Evolutionary conservation across 2,329 filamentous ascomycete species (phyloP), one percentile per base, ranked within the genome.

Genomic region (Tolypocladium pustulatum): DNA sequence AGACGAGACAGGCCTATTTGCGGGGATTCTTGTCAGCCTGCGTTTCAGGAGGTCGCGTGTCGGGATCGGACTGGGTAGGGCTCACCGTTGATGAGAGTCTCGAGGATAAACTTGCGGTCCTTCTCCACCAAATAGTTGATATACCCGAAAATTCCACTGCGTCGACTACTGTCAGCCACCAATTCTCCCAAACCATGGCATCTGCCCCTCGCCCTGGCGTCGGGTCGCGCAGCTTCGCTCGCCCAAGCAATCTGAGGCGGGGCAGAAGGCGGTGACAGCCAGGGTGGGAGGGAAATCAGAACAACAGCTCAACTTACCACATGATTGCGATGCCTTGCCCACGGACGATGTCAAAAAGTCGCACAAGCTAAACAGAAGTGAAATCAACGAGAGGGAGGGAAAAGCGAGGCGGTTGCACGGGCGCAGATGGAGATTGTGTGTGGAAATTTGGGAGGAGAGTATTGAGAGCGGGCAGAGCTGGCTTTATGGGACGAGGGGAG

Each of bases 71-170:
- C 6, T 5, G 17, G n/a, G n/a, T n/a, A n/a, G 40, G 61, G 78
- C 87, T 76, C 77, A 91, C 91, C 93, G 81, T 97, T 97, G 75
- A 97, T 89, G 67, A 99, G 83, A 63, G 93, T 97, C 74, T 97
- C 87, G 72, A 97, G 83, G 75, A 97, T 96, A 79, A 89, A 95
- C 78, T 90, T 92, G 75, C 94, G 86, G 81, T 97, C 93, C 85
- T 96, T 97, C 84, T 97, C 94, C 74, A 97, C 91, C 75, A 97
- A 81, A 79, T 97, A 97, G 82, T 97, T 97, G 81, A 97, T 90
- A 83, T 97, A 97, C 70, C 93, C 93, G 80, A 97, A 95, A 78
- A 94, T 95, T 76, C 90, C 90, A 87, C 90, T 93, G 65, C 61
- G 60, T 62, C 56, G 59, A 46, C 53, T 61, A 62, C 53, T 55